Conservation (phyloP, 495 filamentous ascomycete species). For the Cairneyella variabilis region DNA sequence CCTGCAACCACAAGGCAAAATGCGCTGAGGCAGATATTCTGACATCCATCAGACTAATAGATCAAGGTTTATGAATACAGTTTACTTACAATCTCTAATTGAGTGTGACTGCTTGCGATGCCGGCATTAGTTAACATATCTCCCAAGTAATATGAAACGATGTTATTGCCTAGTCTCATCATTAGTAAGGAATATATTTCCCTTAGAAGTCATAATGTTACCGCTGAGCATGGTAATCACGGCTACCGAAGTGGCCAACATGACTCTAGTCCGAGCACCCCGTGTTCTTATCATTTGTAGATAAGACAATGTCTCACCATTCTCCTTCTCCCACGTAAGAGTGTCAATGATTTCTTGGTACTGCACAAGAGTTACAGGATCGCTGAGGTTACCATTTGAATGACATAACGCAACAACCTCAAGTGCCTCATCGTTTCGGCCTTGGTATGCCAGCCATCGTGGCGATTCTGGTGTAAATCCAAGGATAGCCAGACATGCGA, state of each 20-base stretch:
- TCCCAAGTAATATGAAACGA: slow-evolving; percentile 45
- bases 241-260: slow-evolving; percentile 23
- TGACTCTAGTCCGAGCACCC: slow-evolving; percentile 18
- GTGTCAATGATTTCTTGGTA: slow-evolving; percentile 41
- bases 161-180: slow-evolving; percentile 34
- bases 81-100: slow-evolving; percentile 21
- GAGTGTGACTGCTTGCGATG: slow-evolving; percentile 17
- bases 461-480: slow-evolving; percentile 50
- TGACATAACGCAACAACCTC: slow-evolving; percentile 32
- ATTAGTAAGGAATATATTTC: slow-evolving; percentile 20
- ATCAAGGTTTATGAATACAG: too few relatives aligned
- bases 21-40: slow-evolving; percentile 50
- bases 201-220: slow-evolving; percentile 23
- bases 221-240: slow-evolving; percentile 31
- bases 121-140: slow-evolving; percentile 28
- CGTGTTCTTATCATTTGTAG: slow-evolving; percentile 27
- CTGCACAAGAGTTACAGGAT: slow-evolving; percentile 29
- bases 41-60: too few relatives aligned
- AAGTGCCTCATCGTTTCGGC: slow-evolving; percentile 42
- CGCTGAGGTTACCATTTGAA: slow-evolving; percentile 31
- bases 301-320: slow-evolving; percentile 36
- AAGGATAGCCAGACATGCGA: slow-evolving; percentile 2
- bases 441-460: slow-evolving; percentile 53
- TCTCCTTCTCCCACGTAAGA: slow-evolving; percentile 44
- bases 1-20: slow-evolving; percentile 59